phyloP scores from a whole-genome alignment of 202 grass and related monocot genomes.

The Schoenoplectus tabernaemontani region DNA sequence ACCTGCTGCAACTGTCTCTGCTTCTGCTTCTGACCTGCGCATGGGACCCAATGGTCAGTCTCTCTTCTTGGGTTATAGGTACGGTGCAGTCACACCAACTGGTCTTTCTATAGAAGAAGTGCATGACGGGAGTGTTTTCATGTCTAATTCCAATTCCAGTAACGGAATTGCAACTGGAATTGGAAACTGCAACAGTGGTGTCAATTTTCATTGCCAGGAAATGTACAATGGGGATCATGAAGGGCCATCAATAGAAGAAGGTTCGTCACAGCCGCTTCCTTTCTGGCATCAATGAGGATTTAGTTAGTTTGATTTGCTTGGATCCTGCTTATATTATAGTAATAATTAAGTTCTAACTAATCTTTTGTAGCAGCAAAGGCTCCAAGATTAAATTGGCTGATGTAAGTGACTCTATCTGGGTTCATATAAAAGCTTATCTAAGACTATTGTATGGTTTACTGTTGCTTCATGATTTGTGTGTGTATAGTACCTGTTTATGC shows the following conservation, averaged over 20 bases:
- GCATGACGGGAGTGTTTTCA: neutral
- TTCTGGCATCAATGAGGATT: conserved; percentile 41
- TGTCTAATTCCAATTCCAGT: conserved; percentile 1
- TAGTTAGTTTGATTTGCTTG: neutral
- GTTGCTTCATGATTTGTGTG: neutral
- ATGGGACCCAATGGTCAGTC: conserved; percentile 25
- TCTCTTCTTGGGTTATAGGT: conserved; percentile 11
- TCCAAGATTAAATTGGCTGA: neutral
- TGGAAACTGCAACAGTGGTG: neutral
- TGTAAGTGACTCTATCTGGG: neutral
- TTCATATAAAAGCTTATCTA: conserved; percentile 10
- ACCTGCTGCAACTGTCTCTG: conserved; percentile 14
- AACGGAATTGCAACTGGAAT: conserved; percentile 1
- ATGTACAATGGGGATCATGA: conserved; percentile 16
- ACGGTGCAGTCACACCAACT: neutral
- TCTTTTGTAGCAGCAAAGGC: neutral
- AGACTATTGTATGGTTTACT: neutral
- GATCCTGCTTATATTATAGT: no score
- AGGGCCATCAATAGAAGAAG: conserved; percentile 26
- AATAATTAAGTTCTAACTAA: conserved; percentile 16
- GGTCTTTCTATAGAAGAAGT: neutral
- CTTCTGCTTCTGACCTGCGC: conserved; percentile 17
- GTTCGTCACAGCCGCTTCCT: conserved; percentile 30
- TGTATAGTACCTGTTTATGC: neutral
- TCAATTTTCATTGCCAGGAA: conserved; percentile 14